A percentile compares a stretch with the other conserved stretches of the same genome.
Evolutionary conservation across 495 filamentous ascomycete species (phyloP).

Genomic region (Podospora fimiseda): DNA sequence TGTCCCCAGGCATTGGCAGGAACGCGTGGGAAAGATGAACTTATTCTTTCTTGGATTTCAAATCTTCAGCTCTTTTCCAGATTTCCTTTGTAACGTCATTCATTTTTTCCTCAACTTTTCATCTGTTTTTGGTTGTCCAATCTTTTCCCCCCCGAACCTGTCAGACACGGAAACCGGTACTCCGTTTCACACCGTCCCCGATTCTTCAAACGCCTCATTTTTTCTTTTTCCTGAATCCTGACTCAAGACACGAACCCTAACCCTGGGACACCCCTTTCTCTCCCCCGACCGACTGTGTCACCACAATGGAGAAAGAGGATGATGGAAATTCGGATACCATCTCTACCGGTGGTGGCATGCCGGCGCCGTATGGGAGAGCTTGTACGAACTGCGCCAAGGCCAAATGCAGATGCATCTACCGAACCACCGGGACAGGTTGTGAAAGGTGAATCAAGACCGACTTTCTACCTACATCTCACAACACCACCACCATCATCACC

Average conservation of each 20-base stretch:
- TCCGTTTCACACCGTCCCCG: not conserved
- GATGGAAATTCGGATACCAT: not conserved
- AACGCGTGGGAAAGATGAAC: too few relatives aligned
- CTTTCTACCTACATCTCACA: not conserved
- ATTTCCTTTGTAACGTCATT: not conserved
- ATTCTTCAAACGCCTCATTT: not conserved
- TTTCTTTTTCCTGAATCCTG: not conserved
- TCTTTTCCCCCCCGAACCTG: not conserved
- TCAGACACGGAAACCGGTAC: not conserved
- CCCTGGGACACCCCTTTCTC: not conserved
- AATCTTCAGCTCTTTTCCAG: too few relatives aligned
- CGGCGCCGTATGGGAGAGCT: slow-evolving; percentile 44
- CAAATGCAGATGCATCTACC: slow-evolving; percentile 51
- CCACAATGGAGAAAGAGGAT: slow-evolving; percentile 4
- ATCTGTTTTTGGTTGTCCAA: not conserved
- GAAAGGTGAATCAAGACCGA: slow-evolving; percentile 36
- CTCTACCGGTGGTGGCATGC: slow-evolving; percentile 12
- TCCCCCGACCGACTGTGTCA: not conserved
- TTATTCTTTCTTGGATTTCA: too few relatives aligned
- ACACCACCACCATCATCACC: not conserved
- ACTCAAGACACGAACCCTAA: not conserved
- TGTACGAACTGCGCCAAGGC: slow-evolving; percentile 51
- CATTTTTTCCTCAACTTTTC: not conserved
- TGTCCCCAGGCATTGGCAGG: too few relatives aligned
- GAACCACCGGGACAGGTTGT: slow-evolving; percentile 32